Evolutionary conservation across 2,329 filamentous ascomycete genomes (phyloP).

Genomic region (Metarhizium anisopliae): DNA sequence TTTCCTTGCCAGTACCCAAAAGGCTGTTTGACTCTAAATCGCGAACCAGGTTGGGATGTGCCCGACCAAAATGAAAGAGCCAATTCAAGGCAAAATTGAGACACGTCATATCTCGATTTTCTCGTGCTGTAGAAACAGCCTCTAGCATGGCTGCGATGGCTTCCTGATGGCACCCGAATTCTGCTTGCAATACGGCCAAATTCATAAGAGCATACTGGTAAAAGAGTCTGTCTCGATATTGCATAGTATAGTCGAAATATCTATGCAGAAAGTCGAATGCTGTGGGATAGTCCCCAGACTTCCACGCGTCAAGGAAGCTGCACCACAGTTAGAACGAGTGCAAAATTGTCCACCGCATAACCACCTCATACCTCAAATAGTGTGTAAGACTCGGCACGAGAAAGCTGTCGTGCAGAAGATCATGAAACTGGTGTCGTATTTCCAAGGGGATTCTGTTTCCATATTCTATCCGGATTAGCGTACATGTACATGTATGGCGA

Average conservation of each 20-base stretch:
- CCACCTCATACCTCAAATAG: conserved; percentile 53
- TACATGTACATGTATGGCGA: not conserved
- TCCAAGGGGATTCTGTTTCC: conserved; percentile 70
- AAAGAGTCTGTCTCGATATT: conserved; percentile 70
- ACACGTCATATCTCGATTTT: conserved; percentile 86
- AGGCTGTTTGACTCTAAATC: conserved; percentile 63
- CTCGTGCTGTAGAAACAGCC: conserved; percentile 85
- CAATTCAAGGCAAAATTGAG: conserved; percentile 93
- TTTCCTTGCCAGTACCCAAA: conserved; percentile 71
- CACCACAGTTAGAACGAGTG: not conserved
- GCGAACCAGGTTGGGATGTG: conserved; percentile 66
- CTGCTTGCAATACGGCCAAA: conserved; percentile 83
- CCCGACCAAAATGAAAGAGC: conserved; percentile 89
- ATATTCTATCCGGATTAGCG: conserved; percentile 39
- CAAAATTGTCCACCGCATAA: not conserved
- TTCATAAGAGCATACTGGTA: conserved; percentile 96
- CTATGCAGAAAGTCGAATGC: conserved; percentile 87
- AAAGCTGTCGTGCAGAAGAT: conserved; percentile 57
- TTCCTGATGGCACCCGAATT: conserved; percentile 86
- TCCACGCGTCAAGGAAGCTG: conserved; percentile 87
- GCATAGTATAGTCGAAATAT: conserved; percentile 96
- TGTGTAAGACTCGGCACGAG: conserved; percentile 66
- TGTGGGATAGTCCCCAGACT: conserved; percentile 78
- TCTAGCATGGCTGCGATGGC: conserved; percentile 93
- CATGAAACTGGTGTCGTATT: conserved; percentile 61